Evolutionary conservation across 352 stramenopile species (phyloP), one percentile per base, ranked within the genome.

Genomic region (Globisporangium sylvaticum): DNA sequence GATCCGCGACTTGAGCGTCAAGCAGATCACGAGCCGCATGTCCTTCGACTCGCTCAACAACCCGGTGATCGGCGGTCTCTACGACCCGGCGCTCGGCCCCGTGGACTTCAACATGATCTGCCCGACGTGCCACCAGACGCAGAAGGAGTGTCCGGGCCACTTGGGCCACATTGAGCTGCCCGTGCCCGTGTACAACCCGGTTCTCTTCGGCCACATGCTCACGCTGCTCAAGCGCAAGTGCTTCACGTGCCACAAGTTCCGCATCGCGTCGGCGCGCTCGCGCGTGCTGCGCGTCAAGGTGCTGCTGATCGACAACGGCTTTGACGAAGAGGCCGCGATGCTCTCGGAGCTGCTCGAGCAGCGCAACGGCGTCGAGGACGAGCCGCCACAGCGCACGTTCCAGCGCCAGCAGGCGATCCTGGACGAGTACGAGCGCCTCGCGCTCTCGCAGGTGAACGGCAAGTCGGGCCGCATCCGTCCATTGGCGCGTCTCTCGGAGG

Each of bases 101-200:
- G 85, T 92, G 24, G 91, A 98, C 74, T 89, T 87, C 62, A 88
- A 90, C 71, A 83, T 91, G 69, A 85, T 97, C 67, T 99, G 95
- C 73, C 79, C 91, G 18, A 99, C 98, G 37, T 99, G 98, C 83
- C 91, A 97, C 53, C 88, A 98, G 70, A 90, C 89, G 56, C 96
- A 97, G 73, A 88, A 96, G 61, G 80, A 98, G 59, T 99, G 98
- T 71, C 97, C 98, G 0, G 98, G 98, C 22, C 98, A 99, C 81
- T 77, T 99, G 60, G 98, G 97, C 29, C 97, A 99, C 83, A 98
- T 99, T 66, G 97, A 99, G 85, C 86, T 99, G 46, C 95, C 93
- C 63, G 93, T 99, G 37, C 97, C 97, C 7, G 86, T 99, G 37
- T 99, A 99, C 75, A 98, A 99, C 79, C 97, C 98, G 0, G 83